Percentiles rank a stretch among this genome's conserved stretches.
Conservation (phyloP, 1,284 basidiomycete genomes). For the Trametes polyzona region DNA sequence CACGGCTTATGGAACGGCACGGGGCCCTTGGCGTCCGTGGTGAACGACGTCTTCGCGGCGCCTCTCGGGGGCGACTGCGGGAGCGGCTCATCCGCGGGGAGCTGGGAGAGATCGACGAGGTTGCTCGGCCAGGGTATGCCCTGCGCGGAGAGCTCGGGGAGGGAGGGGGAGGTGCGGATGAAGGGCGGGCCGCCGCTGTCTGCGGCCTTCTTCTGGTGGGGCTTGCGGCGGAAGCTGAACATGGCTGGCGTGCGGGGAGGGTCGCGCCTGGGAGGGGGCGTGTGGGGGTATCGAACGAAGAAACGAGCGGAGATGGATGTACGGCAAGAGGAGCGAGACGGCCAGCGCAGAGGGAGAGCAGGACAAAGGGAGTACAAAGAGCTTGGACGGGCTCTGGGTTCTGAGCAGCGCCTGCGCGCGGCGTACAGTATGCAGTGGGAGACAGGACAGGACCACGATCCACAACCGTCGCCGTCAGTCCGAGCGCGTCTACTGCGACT, state of each 20-base stretch:
- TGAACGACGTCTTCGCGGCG: conserved; percentile 67
- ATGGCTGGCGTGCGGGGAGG: conserved; percentile 49
- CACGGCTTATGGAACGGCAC: conserved; percentile 83
- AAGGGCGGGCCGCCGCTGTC: conserved; percentile 43
- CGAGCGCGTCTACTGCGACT: not conserved
- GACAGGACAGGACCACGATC: no score
- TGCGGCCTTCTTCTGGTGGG: conserved; percentile 45
- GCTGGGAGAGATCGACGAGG: conserved; percentile 69
- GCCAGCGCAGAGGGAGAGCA: conserved; percentile 28
- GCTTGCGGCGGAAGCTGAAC: conserved; percentile 76
- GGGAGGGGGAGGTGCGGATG: conserved; percentile 69
- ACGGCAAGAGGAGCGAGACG: conserved; percentile 21
- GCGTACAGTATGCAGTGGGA: no score
- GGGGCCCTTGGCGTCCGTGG: conserved; percentile 49
- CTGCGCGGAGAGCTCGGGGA: conserved; percentile 72
- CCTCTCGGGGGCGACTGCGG: conserved; percentile 55
- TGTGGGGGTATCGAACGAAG: conserved; percentile 10
- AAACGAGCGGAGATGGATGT: conserved; percentile 14
- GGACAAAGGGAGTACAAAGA: conserved; percentile 6
- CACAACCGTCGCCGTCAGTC: no score
- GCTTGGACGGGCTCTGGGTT: conserved; percentile 7
- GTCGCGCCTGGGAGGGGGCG: not conserved
- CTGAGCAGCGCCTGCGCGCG: not conserved
- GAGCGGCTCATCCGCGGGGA: conserved; percentile 49
- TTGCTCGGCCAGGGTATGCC: conserved; percentile 81